Evolutionary conservation across 2,329 filamentous ascomycete genomes (phyloP), one percentile per base, ranked within the genome.

Genomic region (Fusarium sp.): DNA sequence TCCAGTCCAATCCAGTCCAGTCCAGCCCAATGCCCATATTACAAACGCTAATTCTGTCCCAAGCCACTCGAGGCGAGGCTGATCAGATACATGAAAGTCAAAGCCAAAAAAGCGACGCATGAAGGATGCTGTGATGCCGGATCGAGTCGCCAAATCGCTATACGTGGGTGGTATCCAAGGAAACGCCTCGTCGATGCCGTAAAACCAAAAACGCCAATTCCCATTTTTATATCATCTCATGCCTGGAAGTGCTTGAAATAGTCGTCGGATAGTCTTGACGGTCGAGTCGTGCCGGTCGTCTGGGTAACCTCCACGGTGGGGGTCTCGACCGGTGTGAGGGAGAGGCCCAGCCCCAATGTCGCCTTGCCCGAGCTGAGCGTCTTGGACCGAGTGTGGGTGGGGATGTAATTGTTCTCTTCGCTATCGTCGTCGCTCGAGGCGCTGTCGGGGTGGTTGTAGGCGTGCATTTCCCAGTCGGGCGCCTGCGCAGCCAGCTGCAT

Each of bases 401-500:
- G 77, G 27, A 81, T 69, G 63, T 80, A 82, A 49, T 51, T 64
- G 24, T 69, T 71, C 27, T 78, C 74, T 22, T 78, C 76, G 64
- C 75, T 74, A 40, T 79, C 75, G 51, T 79, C 77, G 49, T 78
- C 77, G 67, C 77, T 78, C 11, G 73, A 70, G n/a, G 67, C 62
- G 65, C 77, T 80, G 64, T 80, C 78, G 10, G 78, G 80, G 14
- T 79, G 79, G 12, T 78, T 79, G 53, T 75, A 78, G 60, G 79
- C 75, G 49, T 75, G 71, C n/a, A 69, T 29, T 12, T 77, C 71
- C 74, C 76, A 78, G 40, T 76, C 74, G 35, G 74, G 70, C 44
- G 83, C 79, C 20, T 77, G 78, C 9, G 74, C 89, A 8, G 90
- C 90, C 55, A 90, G 86, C 78, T 89, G 87, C 89, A 92, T 92